Base-by-base conservation (phyloP, 2,329 filamentous ascomycete species). In the Fusarium piperis region DNA sequence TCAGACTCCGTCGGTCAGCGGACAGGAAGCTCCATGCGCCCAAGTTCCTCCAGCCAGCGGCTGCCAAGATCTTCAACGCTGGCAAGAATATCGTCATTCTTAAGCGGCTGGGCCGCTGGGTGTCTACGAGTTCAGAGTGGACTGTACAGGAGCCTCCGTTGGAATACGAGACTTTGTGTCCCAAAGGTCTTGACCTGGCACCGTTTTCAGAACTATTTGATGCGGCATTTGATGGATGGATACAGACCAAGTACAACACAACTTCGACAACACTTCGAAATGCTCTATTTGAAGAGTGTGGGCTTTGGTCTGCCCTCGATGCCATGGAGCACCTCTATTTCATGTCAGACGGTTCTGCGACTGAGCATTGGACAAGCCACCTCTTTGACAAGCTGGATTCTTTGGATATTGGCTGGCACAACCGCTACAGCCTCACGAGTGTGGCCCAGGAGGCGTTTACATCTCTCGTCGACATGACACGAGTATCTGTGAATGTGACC, bases 31-130 rank as follows among this genome's bases (percentile, higher is more conserved):
- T 94, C 1, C 90, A 92, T 74, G 91, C 92, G 0, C 95, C 95
- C 0, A 86, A 83, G 3, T 98, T 97, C 71, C 85, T 98, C 6
- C 89, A 91, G 39, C 87, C 91, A 3, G 88, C 91, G 2, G 90
- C 89, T 0, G 83, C 85, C 26, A 92, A 91, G 68, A 94, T 98
- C 38, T 95, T 97, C 75, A 94, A 91, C 1, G 91, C 94, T 2
- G 95, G 95, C 0, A 98, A 98, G 81, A 97, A 92, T 74, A 91
- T 96, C 62, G 89, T 96, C 1, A 92, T 98, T 48, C 83, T 98
- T n/a, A 91, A 91, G 67, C 88, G 92, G 53, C 84, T 97, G 12
- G 89, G 90, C 41, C 85, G 87, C 62, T 85, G 87, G 66, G 79
- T 83, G 55, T 74, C 81, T 53, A 77, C 74, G 63, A 78, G 77